These are phyloP conservation scores for Gilbertella persicaria DNA, from an alignment of 371 early-diverging fungal genomes.

Conservation along the genomic window DNA sequence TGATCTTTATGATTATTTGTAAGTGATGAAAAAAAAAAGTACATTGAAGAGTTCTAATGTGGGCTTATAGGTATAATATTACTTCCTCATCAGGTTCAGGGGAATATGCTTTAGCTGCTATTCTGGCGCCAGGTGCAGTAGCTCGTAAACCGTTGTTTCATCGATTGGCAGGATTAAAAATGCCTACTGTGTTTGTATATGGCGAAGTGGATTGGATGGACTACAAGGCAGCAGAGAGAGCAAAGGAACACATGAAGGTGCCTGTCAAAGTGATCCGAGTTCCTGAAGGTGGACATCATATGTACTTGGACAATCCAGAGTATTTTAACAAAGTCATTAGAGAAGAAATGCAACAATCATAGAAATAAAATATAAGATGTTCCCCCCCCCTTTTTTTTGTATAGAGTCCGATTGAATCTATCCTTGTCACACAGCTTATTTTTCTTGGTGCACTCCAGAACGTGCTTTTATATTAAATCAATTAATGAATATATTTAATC, in stretches of 20 bases:
- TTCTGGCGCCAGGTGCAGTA: slow-evolving; percentile 82
- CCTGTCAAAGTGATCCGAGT: slow-evolving; percentile 53
- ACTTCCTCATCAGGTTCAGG: slow-evolving; percentile 77
- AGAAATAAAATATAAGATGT: background rate
- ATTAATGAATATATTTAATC: slow-evolving; percentile 10
- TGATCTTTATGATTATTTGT: slow-evolving; percentile 63
- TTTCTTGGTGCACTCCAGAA: too few relatives aligned
- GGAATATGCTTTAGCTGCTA: slow-evolving; percentile 75
- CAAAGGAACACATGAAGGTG: slow-evolving; percentile 56
- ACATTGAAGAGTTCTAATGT: background rate
- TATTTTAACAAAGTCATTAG: slow-evolving; percentile 63
- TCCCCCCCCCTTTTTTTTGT: background rate
- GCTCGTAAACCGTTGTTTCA: slow-evolving; percentile 79
- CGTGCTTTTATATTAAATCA: background rate
- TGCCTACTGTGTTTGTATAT: slow-evolving; percentile 85
- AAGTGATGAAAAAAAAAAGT: slow-evolving; percentile 13
- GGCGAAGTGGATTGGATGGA: slow-evolving; percentile 93
- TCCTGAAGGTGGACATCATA: slow-evolving; percentile 77
- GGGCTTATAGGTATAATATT: slow-evolving; percentile 68
- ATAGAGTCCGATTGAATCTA: background rate
- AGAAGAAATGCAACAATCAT: slow-evolving; percentile 26
- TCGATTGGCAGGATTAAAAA: slow-evolving; percentile 61
- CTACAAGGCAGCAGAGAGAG: slow-evolving; percentile 69
- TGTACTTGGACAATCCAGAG: slow-evolving; percentile 85
- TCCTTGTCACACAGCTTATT: background rate